Percentiles rank a stretch among this genome's conserved stretches.
Evolutionary conservation across 2,329 filamentous ascomycete genomes (phyloP).

Genomic region (Exophiala viscosa): DNA sequence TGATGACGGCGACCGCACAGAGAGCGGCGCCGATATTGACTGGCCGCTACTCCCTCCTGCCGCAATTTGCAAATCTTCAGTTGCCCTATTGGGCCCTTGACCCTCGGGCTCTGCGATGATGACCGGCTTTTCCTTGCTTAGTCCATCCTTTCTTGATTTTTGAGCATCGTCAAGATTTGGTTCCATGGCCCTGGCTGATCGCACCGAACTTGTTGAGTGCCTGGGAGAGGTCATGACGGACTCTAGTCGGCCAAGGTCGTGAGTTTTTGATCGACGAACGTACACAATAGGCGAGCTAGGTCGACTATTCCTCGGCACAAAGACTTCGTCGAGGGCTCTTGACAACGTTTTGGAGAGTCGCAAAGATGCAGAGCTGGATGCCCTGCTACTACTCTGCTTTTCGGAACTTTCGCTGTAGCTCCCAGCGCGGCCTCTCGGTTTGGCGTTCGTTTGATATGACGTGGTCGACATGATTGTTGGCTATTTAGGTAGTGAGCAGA

Average conservation of each 20-base stretch:
- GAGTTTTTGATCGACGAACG: conserved; percentile 13
- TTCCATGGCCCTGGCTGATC: conserved; percentile 2
- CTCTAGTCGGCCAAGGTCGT: conserved; percentile 10
- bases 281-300: conserved; percentile 19
- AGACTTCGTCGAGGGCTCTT: conserved; percentile 22
- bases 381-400: conserved; percentile 17
- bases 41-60: neutral
- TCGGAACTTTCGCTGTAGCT: conserved; percentile 17
- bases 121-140: conserved; percentile 5
- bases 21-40: neutral
- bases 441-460: conserved; percentile 21
- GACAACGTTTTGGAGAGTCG: conserved; percentile 23
- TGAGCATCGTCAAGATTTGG: conserved; percentile 3
- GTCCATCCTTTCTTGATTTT: neutral
- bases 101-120: neutral
- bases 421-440: conserved; percentile 19
- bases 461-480: conserved; percentile 17
- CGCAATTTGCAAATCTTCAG: too few relatives aligned
- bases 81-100: neutral
- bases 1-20: conserved; percentile 4
- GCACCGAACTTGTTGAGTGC: conserved; percentile 5
- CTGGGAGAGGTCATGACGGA: conserved; percentile 1
- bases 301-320: conserved; percentile 18
- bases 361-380: conserved; percentile 22
- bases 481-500: neutral